These are phyloP conservation scores for Betula pendula DNA, from an alignment of 306 rosid genomes.

Conservation along the genomic window DNA sequence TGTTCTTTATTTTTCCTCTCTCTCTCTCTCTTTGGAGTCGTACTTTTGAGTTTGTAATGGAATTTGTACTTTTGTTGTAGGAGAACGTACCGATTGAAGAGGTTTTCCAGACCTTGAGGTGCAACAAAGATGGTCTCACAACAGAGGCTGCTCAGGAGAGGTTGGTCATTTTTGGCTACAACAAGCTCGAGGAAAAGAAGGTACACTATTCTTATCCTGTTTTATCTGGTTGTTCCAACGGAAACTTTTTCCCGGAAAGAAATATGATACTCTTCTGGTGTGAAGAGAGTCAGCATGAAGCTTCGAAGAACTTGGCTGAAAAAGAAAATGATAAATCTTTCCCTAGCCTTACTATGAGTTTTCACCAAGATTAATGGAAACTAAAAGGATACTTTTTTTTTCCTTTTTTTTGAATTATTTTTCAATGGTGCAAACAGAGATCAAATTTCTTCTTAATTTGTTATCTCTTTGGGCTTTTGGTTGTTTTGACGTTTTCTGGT, in stretches of 20 bases:
- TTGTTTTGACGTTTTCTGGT: conserved; percentile 7
- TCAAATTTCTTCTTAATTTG: not conserved
- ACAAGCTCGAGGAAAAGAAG: conserved; percentile 83
- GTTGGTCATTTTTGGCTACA: conserved; percentile 67
- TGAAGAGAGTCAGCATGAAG: not conserved
- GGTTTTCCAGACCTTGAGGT: conserved; percentile 66
- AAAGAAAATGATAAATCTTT: not conserved
- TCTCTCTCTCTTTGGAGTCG: not conserved
- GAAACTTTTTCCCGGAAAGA: not conserved
- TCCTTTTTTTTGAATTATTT: not conserved
- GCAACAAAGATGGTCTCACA: conserved; percentile 64
- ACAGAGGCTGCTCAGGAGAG: conserved; percentile 65
- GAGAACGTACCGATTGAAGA: conserved; percentile 76
- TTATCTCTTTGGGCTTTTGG: not conserved
- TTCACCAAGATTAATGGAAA: not conserved
- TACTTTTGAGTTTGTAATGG: not conserved
- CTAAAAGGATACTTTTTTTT: not conserved
- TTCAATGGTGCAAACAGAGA: not conserved
- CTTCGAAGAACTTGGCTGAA: not conserved
- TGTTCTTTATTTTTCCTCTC: too few relatives aligned
- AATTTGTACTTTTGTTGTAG: conserved; percentile 37
- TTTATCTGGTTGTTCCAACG: not conserved
- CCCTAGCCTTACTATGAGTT: not conserved
- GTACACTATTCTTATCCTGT: conserved; percentile 23
- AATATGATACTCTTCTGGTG: not conserved